A percentile compares a stretch with the other conserved stretches of the same genome.
phyloP scores from a whole-genome alignment of 2,329 filamentous ascomycete genomes.

The Scedosporium boydii region DNA sequence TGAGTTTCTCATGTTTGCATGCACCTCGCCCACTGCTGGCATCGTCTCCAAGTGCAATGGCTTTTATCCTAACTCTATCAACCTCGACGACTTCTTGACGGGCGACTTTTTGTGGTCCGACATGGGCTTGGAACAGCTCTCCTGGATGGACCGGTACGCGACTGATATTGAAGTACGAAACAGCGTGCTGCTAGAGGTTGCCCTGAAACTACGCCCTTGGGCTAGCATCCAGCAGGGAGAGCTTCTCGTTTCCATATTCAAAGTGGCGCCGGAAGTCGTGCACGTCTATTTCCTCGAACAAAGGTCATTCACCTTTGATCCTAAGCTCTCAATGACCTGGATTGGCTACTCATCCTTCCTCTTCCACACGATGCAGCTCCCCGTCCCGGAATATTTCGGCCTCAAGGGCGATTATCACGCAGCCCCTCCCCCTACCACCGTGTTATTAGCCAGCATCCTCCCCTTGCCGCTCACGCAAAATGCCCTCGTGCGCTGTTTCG shows the following conservation, averaged over 20 bases:
- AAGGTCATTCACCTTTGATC: constrained; percentile 74
- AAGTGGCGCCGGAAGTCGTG: constrained; percentile 72
- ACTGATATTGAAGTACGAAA: constrained; percentile 69
- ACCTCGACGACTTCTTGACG: constrained; percentile 32
- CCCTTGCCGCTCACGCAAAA: constrained; percentile 76
- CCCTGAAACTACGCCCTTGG: constrained; percentile 73
- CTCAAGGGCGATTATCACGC: constrained; percentile 48
- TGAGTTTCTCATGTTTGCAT: constrained; percentile 64
- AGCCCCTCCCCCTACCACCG: constrained; percentile 66
- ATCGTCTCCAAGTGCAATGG: constrained; percentile 68
- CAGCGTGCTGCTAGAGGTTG: constrained; percentile 66
- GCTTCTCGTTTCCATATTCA: constrained; percentile 71
- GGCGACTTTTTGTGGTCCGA: constrained; percentile 29
- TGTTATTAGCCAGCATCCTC: constrained; percentile 78
- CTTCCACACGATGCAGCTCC: constrained; percentile 68
- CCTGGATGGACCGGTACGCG: constrained; percentile 59
- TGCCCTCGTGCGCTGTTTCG: constrained; percentile 68
- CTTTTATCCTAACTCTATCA: constrained; percentile 71
- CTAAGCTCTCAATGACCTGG: constrained; percentile 89
- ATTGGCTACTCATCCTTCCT: constrained; percentile 86
- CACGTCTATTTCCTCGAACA: constrained; percentile 80
- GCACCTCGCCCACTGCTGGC: constrained; percentile 64
- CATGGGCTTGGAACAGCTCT: constrained; percentile 54
- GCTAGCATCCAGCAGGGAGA: constrained; percentile 73
- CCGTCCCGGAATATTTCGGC: constrained; percentile 64